Evolutionary conservation across 2,329 filamentous ascomycete genomes (phyloP).

Genomic region (Teratosphaeriaceae sp.): DNA sequence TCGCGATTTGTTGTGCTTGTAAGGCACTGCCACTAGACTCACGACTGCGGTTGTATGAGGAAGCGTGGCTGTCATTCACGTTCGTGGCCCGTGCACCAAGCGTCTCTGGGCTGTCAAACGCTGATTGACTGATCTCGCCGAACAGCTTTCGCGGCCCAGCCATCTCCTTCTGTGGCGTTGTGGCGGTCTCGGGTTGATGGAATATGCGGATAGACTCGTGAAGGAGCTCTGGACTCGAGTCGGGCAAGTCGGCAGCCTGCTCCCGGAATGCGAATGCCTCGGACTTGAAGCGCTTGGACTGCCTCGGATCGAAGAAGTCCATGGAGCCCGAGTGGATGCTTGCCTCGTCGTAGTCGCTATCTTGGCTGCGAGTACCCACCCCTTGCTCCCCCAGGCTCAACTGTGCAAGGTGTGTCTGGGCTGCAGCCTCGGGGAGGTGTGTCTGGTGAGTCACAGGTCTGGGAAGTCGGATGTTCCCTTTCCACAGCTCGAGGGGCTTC

Average conservation of each 20-base stretch:
- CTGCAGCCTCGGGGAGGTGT: too few relatives aligned
- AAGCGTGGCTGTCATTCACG: not conserved
- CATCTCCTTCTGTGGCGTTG: constrained; percentile 1
- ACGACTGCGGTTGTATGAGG: not conserved
- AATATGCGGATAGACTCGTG: constrained; percentile 30
- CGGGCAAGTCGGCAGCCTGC: constrained; percentile 22
- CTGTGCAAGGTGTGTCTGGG: constrained; percentile 51
- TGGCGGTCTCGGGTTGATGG: constrained; percentile 9
- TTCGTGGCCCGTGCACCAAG: constrained; percentile 4
- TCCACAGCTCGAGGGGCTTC: too few relatives aligned
- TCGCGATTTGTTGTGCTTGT: not conserved
- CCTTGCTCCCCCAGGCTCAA: constrained; percentile 52
- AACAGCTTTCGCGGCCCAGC: constrained; percentile 41
- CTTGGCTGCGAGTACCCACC: constrained; percentile 9
- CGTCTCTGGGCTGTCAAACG: constrained; percentile 44
- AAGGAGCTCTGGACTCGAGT: constrained; percentile 32
- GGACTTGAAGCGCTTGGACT: constrained; percentile 40
- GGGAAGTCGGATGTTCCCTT: too few relatives aligned
- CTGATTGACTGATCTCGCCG: constrained; percentile 54
- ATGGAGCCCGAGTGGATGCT: constrained; percentile 31
- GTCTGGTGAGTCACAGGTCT: too few relatives aligned
- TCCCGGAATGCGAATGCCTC: constrained; percentile 31
- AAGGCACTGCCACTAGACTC: constrained; percentile 4
- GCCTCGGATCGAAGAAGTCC: constrained; percentile 32
- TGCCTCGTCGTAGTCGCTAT: constrained; percentile 22